Evolutionary conservation across 2,329 filamentous ascomycete genomes (phyloP).

Genomic region (Metarhizium album): DNA sequence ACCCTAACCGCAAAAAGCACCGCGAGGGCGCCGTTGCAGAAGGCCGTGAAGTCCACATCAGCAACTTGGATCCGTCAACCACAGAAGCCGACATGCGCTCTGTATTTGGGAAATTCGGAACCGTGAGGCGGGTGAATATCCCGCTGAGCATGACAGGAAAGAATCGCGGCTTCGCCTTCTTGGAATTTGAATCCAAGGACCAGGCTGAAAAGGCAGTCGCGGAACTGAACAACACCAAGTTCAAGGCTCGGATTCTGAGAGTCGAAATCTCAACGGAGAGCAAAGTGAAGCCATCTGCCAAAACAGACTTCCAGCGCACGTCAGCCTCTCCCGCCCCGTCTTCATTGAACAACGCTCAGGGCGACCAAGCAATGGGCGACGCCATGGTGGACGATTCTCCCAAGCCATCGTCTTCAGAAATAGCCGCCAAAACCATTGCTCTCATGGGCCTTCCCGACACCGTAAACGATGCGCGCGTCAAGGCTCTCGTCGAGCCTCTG

Average conservation of each 20-base stretch:
- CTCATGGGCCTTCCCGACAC: constrained; percentile 86
- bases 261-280: constrained; percentile 50
- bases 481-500: constrained; percentile 57
- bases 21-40: constrained; percentile 76
- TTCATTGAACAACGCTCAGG: constrained; percentile 23
- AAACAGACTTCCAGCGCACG: constrained; percentile 21
- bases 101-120: constrained; percentile 66
- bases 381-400: constrained; percentile 7
- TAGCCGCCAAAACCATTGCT: constrained; percentile 61
- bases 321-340: constrained; percentile 24
- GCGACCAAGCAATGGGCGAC: constrained; percentile 29
- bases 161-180: constrained; percentile 68
- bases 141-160: constrained; percentile 56
- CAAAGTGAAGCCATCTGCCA: constrained; percentile 46
- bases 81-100: constrained; percentile 59
- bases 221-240: constrained; percentile 59
- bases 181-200: constrained; percentile 63
- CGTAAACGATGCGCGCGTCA: constrained; percentile 77
- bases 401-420: constrained; percentile 35
- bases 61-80: constrained; percentile 51
- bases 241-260: constrained; percentile 55
- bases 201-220: constrained; percentile 55
- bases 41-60: constrained; percentile 74
- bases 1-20: constrained; percentile 66
- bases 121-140: constrained; percentile 60